phyloP scores from a whole-genome alignment of 78 protist species.

The Ministeria vibrans region DNA sequence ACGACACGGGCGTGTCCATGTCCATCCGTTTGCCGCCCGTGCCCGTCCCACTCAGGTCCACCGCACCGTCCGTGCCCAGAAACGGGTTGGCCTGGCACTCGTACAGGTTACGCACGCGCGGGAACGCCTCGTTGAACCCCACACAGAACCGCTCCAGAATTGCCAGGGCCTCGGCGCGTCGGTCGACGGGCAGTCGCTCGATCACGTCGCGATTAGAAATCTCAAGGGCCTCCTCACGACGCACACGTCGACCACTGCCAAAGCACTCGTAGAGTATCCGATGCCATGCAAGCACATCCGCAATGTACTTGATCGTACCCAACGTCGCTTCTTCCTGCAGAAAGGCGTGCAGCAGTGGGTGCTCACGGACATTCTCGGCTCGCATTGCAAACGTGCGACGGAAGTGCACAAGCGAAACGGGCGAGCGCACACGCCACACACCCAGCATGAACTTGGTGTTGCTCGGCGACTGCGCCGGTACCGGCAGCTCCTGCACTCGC shows the following conservation, averaged over 20 bases:
- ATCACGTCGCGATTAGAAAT: not conserved
- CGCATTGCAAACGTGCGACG: not conserved
- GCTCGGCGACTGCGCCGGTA: too few species aligned
- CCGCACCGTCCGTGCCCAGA: not conserved
- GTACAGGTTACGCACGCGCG: not conserved
- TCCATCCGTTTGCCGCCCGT: not conserved
- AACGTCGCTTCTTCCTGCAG: not conserved
- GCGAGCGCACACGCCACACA: not conserved
- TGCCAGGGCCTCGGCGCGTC: not conserved
- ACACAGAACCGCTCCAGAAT: not conserved
- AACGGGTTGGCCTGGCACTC: slow-evolving; percentile 31
- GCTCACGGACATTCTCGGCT: too few species aligned
- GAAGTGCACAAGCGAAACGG: not conserved
- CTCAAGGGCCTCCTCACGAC: not conserved
- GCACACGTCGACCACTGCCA: not conserved
- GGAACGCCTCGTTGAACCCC: slow-evolving; percentile 9
- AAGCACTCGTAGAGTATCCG: not conserved
- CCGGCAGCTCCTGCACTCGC: too few species aligned
- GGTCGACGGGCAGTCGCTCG: not conserved
- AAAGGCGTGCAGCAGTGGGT: not conserved
- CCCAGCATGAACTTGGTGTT: not conserved
- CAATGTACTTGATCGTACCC: not conserved
- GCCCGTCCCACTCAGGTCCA: not conserved
- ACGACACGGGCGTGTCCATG: not conserved
- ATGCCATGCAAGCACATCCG: slow-evolving; percentile 24